These are phyloP conservation scores for Dillenia suffruticosa DNA, from an alignment of 164 flowering plant species.

Conservation along the genomic window DNA sequence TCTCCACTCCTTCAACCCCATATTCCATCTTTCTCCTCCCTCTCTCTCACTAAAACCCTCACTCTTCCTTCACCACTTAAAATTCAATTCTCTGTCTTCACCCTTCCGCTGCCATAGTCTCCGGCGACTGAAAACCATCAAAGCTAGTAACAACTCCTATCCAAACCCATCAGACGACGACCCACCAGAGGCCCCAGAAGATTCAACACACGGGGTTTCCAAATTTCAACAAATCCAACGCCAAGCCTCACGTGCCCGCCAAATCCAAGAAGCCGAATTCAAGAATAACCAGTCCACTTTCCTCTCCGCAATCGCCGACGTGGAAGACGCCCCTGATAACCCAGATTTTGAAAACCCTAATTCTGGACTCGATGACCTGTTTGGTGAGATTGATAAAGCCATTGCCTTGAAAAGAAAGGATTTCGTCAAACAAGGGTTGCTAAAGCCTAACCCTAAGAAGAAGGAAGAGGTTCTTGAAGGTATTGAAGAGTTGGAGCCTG, in stretches of 20 bases:
- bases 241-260: conserved; percentile 69
- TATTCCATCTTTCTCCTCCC: conserved; percentile 14
- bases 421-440: conserved; percentile 73
- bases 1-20: conserved; percentile 15
- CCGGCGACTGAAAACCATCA: conserved; percentile 30
- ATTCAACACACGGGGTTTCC: conserved; percentile 70
- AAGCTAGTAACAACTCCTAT: conserved; percentile 57
- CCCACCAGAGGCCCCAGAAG: conserved; percentile 94
- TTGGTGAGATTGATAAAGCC: conserved; percentile 80
- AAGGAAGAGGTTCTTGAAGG: conserved; percentile 19
- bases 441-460: conserved; percentile 60
- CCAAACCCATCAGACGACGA: conserved; percentile 75
- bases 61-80: conserved; percentile 7
- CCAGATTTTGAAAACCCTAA: conserved; percentile 4
- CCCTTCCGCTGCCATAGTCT: conserved; percentile 3
- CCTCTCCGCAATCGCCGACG: conserved; percentile 66
- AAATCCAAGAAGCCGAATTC: conserved; percentile 63
- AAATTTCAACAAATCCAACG: conserved; percentile 74
- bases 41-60: conserved; percentile 15
- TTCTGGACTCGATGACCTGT: conserved; percentile 64
- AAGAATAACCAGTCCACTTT: conserved; percentile 59
- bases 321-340: conserved; percentile 57
- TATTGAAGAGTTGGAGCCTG: conserved; percentile 60
- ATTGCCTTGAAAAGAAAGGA: conserved; percentile 75
- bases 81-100: conserved; percentile 4